Conservation (phyloP, 2,329 filamentous ascomycete genomes). For the Ceratocystis harringtonii region DNA sequence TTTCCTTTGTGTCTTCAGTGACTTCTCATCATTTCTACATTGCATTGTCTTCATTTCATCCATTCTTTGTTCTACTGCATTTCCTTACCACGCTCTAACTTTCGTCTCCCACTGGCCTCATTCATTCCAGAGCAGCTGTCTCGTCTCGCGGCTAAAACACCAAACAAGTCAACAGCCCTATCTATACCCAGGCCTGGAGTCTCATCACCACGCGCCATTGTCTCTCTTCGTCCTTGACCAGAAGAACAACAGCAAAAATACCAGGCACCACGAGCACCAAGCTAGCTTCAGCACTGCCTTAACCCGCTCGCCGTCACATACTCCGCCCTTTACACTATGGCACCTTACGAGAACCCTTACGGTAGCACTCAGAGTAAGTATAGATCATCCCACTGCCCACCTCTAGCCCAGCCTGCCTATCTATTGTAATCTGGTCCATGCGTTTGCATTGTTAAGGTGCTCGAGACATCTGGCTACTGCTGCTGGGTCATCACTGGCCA, state of each 20-base stretch:
- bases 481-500: not conserved
- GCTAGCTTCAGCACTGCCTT: not conserved
- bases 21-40: not conserved
- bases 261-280: too few species aligned
- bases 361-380: conserved; percentile 3
- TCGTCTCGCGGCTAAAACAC: not conserved
- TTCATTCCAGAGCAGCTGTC: not conserved
- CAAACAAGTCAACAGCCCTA: not conserved
- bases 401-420: not conserved
- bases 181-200: not conserved
- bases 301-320: not conserved
- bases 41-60: not conserved
- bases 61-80: not conserved
- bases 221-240: too few species aligned
- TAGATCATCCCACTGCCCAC: not conserved
- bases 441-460: not conserved
- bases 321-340: not conserved
- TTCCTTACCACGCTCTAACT: not conserved
- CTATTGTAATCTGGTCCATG: not conserved
- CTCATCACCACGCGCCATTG: too few species aligned
- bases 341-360: not conserved
- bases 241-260: too few species aligned
- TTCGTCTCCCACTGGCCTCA: not conserved
- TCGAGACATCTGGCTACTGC: not conserved
- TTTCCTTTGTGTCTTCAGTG: not conserved